Percentiles rank a stretch among this genome's conserved stretches.
phyloP scores from a whole-genome alignment of 2,329 filamentous ascomycete species.

The Gnomoniopsis sp. region DNA sequence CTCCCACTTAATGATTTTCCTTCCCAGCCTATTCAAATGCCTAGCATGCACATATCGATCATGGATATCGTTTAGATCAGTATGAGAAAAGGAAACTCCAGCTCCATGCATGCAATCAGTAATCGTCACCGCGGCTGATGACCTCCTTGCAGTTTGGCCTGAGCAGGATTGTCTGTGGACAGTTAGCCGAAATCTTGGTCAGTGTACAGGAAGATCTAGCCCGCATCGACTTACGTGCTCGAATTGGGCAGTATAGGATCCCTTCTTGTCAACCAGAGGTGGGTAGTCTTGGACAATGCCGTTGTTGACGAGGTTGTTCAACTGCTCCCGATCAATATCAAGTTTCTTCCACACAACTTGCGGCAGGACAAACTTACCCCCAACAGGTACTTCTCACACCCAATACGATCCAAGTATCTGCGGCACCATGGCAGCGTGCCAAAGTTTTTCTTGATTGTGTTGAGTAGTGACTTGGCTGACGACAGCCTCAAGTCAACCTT shows the following conservation, averaged over 20 bases:
- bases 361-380: conserved; percentile 58
- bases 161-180: conserved; percentile 66
- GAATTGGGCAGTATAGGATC: conserved; percentile 89
- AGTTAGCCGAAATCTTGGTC: conserved; percentile 11
- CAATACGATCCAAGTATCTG: conserved; percentile 86
- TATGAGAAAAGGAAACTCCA: background rate
- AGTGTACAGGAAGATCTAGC: background rate
- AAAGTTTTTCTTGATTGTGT: conserved; percentile 94
- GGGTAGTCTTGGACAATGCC: conserved; percentile 90
- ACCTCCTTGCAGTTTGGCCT: conserved; percentile 82
- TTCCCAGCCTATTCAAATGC: background rate
- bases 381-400: conserved; percentile 89
- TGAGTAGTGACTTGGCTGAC: conserved; percentile 82
- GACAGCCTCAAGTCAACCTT: conserved; percentile 74
- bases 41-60: background rate
- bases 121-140: conserved; percentile 82
- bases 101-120: conserved; percentile 42
- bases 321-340: conserved; percentile 38
- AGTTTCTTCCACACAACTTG: conserved; percentile 28
- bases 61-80: background rate
- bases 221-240: conserved; percentile 70
- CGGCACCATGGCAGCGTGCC: conserved; percentile 88
- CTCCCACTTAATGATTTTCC: background rate
- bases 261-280: conserved; percentile 86
- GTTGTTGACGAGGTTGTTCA: conserved; percentile 79